Conservation (phyloP, 2,329 filamentous ascomycete genomes). For the Aspergillus sp. region DNA sequence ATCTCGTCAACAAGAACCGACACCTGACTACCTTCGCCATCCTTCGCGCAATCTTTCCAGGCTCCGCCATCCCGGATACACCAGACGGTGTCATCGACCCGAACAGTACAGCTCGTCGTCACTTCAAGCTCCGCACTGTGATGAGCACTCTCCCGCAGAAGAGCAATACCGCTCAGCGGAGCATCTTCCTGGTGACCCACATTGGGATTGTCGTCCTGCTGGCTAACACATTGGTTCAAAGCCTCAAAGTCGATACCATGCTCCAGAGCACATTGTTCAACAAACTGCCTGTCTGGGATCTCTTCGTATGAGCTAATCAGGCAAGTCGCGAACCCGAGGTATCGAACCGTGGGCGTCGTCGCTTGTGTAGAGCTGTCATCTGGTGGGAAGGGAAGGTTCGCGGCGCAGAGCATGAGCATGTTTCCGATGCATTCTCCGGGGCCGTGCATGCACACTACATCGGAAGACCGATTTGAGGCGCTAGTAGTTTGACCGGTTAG, state of each 20-base stretch:
- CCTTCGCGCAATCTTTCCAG: slow-evolving; percentile 79
- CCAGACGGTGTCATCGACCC: slow-evolving; percentile 75
- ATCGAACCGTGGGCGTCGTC: slow-evolving; percentile 71
- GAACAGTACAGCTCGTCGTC: slow-evolving; percentile 73
- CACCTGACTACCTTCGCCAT: slow-evolving; percentile 49
- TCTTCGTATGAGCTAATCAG: slow-evolving; percentile 70
- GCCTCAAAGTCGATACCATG: slow-evolving; percentile 81
- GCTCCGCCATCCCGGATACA: slow-evolving; percentile 77
- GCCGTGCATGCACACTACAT: slow-evolving; percentile 85
- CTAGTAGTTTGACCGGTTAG: slow-evolving; percentile 35
- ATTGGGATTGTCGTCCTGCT: slow-evolving; percentile 69
- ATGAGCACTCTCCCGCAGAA: slow-evolving; percentile 47
- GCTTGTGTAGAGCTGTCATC: slow-evolving; percentile 20
- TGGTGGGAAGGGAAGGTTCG: slow-evolving; percentile 56
- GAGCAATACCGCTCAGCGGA: slow-evolving; percentile 50
- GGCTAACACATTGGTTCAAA: slow-evolving; percentile 78
- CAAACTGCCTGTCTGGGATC: slow-evolving; percentile 75
- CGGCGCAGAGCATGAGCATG: slow-evolving; percentile 90
- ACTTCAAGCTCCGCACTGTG: slow-evolving; percentile 62
- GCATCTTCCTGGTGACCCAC: slow-evolving; percentile 59
- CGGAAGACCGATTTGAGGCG: slow-evolving; percentile 70
- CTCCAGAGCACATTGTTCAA: slow-evolving; percentile 86
- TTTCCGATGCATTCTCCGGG: slow-evolving; percentile 89
- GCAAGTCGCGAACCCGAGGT: slow-evolving; percentile 92
- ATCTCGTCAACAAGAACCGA: slow-evolving; percentile 73